Evolutionary conservation across 2,329 filamentous ascomycete species (phyloP).

Genomic region (Epichloe scottii): DNA sequence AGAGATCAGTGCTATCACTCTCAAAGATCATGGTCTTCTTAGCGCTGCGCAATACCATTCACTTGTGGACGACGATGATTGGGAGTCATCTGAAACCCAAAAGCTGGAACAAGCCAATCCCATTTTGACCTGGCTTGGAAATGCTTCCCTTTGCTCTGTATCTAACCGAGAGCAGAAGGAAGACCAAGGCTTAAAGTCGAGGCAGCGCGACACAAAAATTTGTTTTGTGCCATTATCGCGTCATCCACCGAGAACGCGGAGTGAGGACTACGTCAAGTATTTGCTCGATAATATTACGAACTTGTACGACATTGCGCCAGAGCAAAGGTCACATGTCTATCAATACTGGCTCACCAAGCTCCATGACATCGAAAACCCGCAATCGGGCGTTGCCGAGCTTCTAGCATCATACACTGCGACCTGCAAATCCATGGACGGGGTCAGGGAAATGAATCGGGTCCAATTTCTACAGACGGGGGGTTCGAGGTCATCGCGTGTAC

Average conservation of each 20-base stretch:
- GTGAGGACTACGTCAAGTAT: not conserved
- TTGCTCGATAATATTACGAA: not conserved
- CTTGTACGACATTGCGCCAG: conserved; percentile 3
- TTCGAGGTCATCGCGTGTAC: conserved; percentile 52
- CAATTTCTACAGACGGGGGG: conserved; percentile 21
- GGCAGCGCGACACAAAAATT: conserved; percentile 24
- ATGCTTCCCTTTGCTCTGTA: not conserved
- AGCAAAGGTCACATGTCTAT: conserved; percentile 1
- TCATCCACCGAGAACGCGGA: not conserved
- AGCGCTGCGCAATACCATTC: conserved; percentile 50
- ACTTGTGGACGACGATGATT: conserved; percentile 37
- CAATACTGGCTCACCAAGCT: conserved; percentile 1
- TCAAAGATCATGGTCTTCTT: conserved; percentile 45
- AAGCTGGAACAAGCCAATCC: not conserved
- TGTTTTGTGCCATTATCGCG: not conserved
- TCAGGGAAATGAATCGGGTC: conserved; percentile 46
- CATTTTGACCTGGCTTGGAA: conserved; percentile 9
- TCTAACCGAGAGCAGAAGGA: not conserved
- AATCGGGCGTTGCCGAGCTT: conserved; percentile 17
- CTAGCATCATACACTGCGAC: conserved; percentile 36
- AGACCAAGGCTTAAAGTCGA: not conserved
- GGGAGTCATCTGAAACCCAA: conserved; percentile 12
- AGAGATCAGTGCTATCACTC: conserved; percentile 36
- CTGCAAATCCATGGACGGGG: conserved; percentile 40
- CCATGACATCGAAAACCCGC: not conserved